Evolutionary conservation across 2,329 filamentous ascomycete genomes (phyloP), one percentile per base, ranked within the genome.

Genomic region (Gnomoniopsis smithogilvyi): DNA sequence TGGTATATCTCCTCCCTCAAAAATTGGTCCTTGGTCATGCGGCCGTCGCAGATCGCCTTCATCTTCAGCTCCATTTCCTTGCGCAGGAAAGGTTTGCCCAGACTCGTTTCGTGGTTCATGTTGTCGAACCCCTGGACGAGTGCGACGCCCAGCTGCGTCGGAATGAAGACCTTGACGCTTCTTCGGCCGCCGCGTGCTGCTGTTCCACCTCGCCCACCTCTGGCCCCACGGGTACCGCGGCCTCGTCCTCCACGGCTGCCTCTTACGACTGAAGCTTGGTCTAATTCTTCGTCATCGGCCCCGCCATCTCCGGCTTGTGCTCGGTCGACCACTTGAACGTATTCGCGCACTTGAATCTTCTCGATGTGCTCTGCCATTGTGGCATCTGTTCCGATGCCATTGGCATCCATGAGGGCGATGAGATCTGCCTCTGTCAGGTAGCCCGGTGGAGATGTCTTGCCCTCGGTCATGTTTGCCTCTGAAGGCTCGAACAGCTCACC

Each of bases 311-410:
- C 70, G 48, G 71, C 67, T 58, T 73, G 57, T 19, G 71, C 69
- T 66, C 68, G 80, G 69, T 75, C 85, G 69, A 69, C 76, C 1
- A 89, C 88, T 58, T 86, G 84, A 52, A 92, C 94, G 68, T 99
- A 99, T 66, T 93, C 82, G 61, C 95, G 82, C 60, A 93, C 86
- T 73, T 98, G 92, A 67, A 99, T 96, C 74, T 94, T 99, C 60
- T 91, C 87, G 68, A 99, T 99, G 70, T 99, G 95, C 68, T 99
- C 95, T 0, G 95, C 95, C 95, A 99, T 99, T 1, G 95, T 99
- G 7, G 95, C 95, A 76, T 99, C 95, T 11, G 95, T 99, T 14
- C 95, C 95, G 64, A 99, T 99, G 2, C 95, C 95, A 70, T 99
- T 99, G 48, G 92, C 93, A 75, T 99, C 95, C 95, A 99, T 99